Evolutionary conservation across 352 stramenopile genomes (phyloP), one percentile per base, ranked within the genome.

Genomic region (Albugo candida): DNA sequence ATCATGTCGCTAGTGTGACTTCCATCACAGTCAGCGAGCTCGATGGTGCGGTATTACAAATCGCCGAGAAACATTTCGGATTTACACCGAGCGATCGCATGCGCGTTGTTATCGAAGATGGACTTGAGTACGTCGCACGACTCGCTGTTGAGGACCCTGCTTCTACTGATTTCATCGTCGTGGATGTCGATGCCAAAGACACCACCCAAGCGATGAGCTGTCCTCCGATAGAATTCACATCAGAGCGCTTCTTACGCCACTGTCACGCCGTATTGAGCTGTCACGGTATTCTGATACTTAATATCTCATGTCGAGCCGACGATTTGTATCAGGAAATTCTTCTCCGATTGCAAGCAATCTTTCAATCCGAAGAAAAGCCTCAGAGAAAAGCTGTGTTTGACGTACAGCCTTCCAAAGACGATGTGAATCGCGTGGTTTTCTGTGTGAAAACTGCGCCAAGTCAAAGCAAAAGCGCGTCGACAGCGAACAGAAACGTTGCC

Each of bases 171-270:
- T 73, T 65, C 14, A 71, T 89, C 35, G 61, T 86, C 38, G 53
- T 89, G 17, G 76, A 89, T 46, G 76, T 89, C 17, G 76, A 89
- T 52, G 68, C 71, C 27, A 84, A 84, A 48, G 56, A 70, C 49
- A 19, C 31, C 11, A 53, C 53, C 12, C 59, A 76, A 11, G 71
- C 67, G 24, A 74, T 87, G 59, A 77, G 65, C 45, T 84, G 73
- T 37, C 75, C 75, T 19, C 71, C 72, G 42, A 49, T 67, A 34
- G 64, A 57, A 35, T 87, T 87, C 48, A 54, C 87, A 39, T 57
- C 73, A 42, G 52, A 63, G 14, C 38, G 18, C 11, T 73, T 77
- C 41, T 48, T 89, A 20, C 11, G 58, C 36, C 41, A 65, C 8
- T 55, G 69, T 17, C 40, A 69, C 42, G 44, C n/a, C 6, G 21